These are phyloP conservation scores for Brassica carinata DNA, from an alignment of 345 rosid species.

Conservation along the genomic window DNA sequence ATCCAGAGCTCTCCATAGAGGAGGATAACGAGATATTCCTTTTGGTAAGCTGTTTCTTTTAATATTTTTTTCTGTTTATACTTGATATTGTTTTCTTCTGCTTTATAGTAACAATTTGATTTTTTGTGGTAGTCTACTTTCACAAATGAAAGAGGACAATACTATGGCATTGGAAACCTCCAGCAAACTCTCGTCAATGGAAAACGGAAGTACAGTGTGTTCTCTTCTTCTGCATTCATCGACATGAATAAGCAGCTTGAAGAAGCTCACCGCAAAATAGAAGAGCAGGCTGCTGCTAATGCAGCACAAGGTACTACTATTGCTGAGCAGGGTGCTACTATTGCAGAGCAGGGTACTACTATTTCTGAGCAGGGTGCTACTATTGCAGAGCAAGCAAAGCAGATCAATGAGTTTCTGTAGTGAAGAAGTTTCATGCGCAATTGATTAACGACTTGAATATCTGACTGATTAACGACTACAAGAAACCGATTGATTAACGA, in stretches of 20 bases:
- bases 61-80: too few species aligned
- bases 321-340: too few species aligned
- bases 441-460: too few species aligned
- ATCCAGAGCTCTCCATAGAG: too few species aligned
- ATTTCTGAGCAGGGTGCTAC: background rate
- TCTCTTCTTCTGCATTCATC: background rate
- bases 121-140: background rate
- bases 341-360: too few species aligned
- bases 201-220: background rate
- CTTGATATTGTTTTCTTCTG: background rate
- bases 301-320: background rate
- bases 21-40: too few species aligned
- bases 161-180: background rate
- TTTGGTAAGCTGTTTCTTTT: background rate
- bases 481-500: too few species aligned
- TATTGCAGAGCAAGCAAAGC: background rate
- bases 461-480: too few species aligned
- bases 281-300: background rate
- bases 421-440: background rate
- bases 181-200: too few species aligned
- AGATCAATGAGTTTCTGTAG: background rate
- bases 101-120: background rate
- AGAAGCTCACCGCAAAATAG: background rate
- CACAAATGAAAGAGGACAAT: background rate
- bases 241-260: background rate